Base-by-base conservation (phyloP, 139 green algal genomes). In the Coccomyxa sp. region DNA sequence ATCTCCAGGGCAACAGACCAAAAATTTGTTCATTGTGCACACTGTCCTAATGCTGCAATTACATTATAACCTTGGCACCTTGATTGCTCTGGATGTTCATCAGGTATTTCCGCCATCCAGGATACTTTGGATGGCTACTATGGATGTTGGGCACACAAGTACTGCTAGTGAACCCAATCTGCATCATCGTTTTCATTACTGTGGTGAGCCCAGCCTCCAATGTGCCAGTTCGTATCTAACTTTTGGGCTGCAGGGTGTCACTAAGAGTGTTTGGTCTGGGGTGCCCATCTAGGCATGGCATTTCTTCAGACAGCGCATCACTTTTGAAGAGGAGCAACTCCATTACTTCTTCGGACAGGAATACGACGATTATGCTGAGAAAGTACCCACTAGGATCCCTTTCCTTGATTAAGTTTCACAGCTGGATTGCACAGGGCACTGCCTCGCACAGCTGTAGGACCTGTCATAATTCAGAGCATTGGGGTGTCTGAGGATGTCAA, bases 111-210 rank as follows among this genome's bases (percentile, higher is more conserved):
- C 89, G 96, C 1, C 96, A 98, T 85, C 96, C 96, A 1, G 95
- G 93, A 13, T 98, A 98, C 83, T 67, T 94, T 21, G 96, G 96
- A 11, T 98, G 94, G 94, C 89, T 94, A 25, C 21, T 97, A 0
- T 98, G 95, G 95, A 86, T 88, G 0, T 74, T 96, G 0, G 95
- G 92, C n/a, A 97, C 93, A 10, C 93, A 97, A 81, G 27, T 97
- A 28, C 79, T 98, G 77, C 90, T 98, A 21, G 76, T 80, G 80
- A 98, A 98, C 81, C 90, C 91, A 12, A 0, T 94, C 12, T 92
- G 90, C 83, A 67, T 68, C 10, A 3, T 90, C 21, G 81, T 21
- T 0, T 97, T 95, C 80, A 84, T 78, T 0, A 66, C 86, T 0
- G 80, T 92, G 88, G 90, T 94, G 32, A 85, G 90, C 67, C 18